These are phyloP conservation scores for Streptanthus diversifolius DNA, from an alignment of 345 rosid species.

Conservation along the genomic window DNA sequence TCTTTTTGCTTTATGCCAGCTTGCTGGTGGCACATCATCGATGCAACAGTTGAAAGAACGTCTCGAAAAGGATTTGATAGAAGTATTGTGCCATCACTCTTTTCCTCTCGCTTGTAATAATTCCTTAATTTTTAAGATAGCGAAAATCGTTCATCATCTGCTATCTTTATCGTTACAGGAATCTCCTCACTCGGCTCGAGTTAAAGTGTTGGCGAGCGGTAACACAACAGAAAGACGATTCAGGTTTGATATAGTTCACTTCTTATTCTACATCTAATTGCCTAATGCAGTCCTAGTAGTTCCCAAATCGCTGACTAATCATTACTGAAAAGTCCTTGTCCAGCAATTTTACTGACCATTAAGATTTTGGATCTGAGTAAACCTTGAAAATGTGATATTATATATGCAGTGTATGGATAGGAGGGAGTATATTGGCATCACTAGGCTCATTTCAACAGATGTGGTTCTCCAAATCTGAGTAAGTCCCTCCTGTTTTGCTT, in stretches of 20 bases:
- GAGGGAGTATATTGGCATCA: slow-evolving; percentile 98
- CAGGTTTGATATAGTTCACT: slow-evolving; percentile 49
- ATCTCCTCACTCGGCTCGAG: slow-evolving; percentile 98
- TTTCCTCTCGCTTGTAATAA: neutral
- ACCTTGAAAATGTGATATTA: neutral
- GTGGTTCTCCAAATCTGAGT: slow-evolving; percentile 81
- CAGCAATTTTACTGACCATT: neutral
- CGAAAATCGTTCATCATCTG: neutral
- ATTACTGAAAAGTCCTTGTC: neutral
- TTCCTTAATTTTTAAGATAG: neutral
- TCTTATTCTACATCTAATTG: neutral
- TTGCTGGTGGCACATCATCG: slow-evolving; percentile 98
- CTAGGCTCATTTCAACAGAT: slow-evolving; percentile 99
- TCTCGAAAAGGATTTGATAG: slow-evolving; percentile 93
- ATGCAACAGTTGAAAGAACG: slow-evolving; percentile 99
- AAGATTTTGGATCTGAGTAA: neutral
- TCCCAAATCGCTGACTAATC: neutral
- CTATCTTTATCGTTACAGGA: slow-evolving; percentile 52
- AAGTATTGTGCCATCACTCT: slow-evolving; percentile 45
- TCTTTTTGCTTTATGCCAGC: slow-evolving; percentile 44
- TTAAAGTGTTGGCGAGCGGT: slow-evolving; percentile 94
- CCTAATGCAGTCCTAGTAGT: neutral
- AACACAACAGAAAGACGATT: slow-evolving; percentile 83
- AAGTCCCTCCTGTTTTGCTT: slow-evolving; percentile 11
- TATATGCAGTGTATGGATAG: slow-evolving; percentile 89